Evolutionary conservation across 495 filamentous ascomycete genomes (phyloP).

Genomic region (Stereocaulon alpinum): DNA sequence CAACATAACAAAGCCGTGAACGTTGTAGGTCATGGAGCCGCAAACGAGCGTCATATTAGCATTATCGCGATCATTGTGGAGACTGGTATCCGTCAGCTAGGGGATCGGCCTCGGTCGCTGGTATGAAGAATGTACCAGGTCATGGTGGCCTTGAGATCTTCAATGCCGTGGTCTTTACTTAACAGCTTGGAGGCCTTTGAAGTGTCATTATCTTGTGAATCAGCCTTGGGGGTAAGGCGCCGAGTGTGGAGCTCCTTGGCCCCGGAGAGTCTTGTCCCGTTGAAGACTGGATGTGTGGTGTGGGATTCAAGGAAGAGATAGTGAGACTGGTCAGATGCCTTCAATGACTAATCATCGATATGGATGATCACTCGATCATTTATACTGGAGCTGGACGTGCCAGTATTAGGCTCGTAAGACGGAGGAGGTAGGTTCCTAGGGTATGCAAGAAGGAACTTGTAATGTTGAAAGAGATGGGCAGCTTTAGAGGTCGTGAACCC

Average conservation of each 20-base stretch:
- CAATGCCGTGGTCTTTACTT: not conserved
- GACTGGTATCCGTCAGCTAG: not conserved
- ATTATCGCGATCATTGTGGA: not conserved
- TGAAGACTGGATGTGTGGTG: no score
- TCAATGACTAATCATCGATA: no score
- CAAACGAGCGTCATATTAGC: not conserved
- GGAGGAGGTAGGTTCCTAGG: not conserved
- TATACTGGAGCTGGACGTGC: no score
- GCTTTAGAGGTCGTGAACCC: not conserved
- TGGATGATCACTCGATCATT: no score
- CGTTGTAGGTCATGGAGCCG: not conserved
- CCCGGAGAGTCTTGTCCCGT: no score
- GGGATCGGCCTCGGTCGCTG: no score
- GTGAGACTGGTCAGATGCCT: no score
- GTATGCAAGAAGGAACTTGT: no score
- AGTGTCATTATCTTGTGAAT: not conserved
- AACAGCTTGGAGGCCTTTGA: not conserved
- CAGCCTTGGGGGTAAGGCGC: no score
- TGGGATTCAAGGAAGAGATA: no score
- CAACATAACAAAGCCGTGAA: slow-evolving; percentile 9
- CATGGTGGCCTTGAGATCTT: not conserved
- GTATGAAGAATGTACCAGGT: not conserved
- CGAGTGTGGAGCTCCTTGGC: no score
- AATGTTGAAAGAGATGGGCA: not conserved
- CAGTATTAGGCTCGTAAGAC: no score